Evolutionary conservation across 495 filamentous ascomycete genomes (phyloP).

Genomic region (Neurospora africana): DNA sequence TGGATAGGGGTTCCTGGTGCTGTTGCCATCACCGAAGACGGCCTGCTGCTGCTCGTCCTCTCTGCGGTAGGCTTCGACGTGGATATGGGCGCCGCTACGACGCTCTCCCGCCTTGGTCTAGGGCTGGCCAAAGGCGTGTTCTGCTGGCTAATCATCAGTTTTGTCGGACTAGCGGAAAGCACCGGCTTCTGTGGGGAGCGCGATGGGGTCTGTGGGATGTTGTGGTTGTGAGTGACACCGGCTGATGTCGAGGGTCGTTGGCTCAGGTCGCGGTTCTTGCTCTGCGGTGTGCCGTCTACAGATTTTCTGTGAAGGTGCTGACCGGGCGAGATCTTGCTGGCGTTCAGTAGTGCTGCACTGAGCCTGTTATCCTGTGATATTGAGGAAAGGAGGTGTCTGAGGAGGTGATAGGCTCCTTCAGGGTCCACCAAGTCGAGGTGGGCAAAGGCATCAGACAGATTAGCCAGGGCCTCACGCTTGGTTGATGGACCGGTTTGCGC

Average conservation of each 20-base stretch:
- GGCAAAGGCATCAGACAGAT: conserved; percentile 73
- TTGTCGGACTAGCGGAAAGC: conserved; percentile 31
- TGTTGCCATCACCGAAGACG: background rate
- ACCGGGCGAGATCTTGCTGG: conserved; percentile 1
- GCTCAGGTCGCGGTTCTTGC: conserved; percentile 11
- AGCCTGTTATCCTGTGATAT: conserved; percentile 34
- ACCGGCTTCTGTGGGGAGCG: background rate
- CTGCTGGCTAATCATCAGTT: conserved; percentile 65
- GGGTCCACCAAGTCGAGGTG: conserved; percentile 79
- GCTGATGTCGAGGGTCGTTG: background rate
- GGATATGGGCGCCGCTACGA: conserved; percentile 16
- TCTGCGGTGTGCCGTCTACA: conserved; percentile 25
- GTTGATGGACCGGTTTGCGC: conserved; percentile 62
- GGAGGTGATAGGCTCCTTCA: conserved; percentile 77
- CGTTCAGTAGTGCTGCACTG: conserved; percentile 24
- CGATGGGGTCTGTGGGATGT: background rate
- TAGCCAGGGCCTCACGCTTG: conserved; percentile 72
- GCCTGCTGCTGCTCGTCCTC: background rate
- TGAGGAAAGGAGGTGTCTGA: conserved; percentile 51
- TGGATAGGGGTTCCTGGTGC: background rate
- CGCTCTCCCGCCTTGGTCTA: conserved; percentile 54
- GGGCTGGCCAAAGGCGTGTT: conserved; percentile 81
- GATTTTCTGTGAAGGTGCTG: conserved; percentile 10
- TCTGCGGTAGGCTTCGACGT: background rate
- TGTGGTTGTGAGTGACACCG: background rate